A percentile compares a stretch with the other conserved stretches of the same genome.
Conservation (phyloP, 176 grass and related monocot species). For the Triticum timopheevii region DNA sequence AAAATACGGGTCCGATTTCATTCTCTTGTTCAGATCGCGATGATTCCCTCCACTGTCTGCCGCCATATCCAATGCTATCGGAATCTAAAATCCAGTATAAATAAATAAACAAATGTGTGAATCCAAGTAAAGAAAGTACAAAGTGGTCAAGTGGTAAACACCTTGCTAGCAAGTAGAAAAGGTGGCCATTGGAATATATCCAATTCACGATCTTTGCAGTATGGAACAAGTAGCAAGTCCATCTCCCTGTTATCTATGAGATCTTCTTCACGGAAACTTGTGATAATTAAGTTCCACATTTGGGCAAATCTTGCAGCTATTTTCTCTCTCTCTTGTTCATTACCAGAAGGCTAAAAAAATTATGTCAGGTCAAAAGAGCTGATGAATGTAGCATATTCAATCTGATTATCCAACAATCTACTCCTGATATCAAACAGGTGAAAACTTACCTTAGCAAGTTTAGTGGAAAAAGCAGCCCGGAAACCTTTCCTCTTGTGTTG, state of each 20-base stretch:
- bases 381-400: constrained; percentile 1
- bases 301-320: constrained; percentile 89
- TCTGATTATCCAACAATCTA: constrained; percentile 22
- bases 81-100: constrained; percentile 55
- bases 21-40: constrained; percentile 82
- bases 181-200: constrained; percentile 94
- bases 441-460: constrained; percentile 50
- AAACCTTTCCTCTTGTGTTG: constrained; percentile 60
- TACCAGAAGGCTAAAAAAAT: constrained; percentile 43
- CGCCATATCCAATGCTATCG: constrained; percentile 98
- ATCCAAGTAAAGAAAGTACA: constrained; percentile 16
- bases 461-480: constrained; percentile 57
- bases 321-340: constrained; percentile 63
- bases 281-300: constrained; percentile 95
- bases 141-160: constrained; percentile 28
- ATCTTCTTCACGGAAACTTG: constrained; percentile 92
- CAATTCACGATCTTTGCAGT: constrained; percentile 83
- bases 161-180: constrained; percentile 99
- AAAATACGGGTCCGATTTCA: constrained; percentile 72
- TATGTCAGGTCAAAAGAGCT: constrained; percentile 6
- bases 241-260: constrained; percentile 95
- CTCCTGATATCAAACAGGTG: neutral
- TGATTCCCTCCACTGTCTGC: constrained; percentile 83
- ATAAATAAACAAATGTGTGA: constrained; percentile 35
- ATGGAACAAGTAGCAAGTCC: constrained; percentile 95